Base-by-base conservation (phyloP, 257 asterid species). In the Gentiana straminea region DNA sequence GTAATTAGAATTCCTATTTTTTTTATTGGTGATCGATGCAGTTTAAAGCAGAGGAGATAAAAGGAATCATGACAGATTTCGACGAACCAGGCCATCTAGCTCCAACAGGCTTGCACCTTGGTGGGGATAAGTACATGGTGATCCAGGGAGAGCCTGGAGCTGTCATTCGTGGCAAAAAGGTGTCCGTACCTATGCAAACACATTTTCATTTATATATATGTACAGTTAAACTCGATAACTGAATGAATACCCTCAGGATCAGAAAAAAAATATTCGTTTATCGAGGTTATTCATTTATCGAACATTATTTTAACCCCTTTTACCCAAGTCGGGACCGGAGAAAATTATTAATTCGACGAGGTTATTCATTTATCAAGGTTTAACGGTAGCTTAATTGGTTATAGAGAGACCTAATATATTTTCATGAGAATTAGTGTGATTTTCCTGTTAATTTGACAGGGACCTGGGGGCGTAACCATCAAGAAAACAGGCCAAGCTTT, bases 101-200 rank as follows among this genome's bases (percentile, higher is more conserved):
- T 54, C 79, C 84, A 0, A 71, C 77, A 12, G 81, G 84, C 15
- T 51, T 78, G 58, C 68, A 63, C 67, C 64, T 78, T 1, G 81
- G 71, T 5, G 81, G 79, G 32, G 35, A 60, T 3, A 78, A 78
- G 58, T 78, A 78, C 66, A 78, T 78, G 84, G 84, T 78, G 24
- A 78, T 78, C 59, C 84, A 78, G 71, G 84, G 84, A 3, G 84
- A 78, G 60, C 61, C 84, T 9, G 79, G 79, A 8, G 77, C 75
- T 52, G 81, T 79, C 52, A 79, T 79, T 53, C 81, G 81, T 34
- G 84, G 81, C 50, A 79, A 79, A 70, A 79, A 79, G 84, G 84
- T 75, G n/a, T 24, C 24, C 24, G 24, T 24, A 24, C 24, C 24
- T 24, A 24, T 24, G 24, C 24, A 24, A 24, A 24, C 24, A 24